Percentiles rank a stretch among this genome's conserved stretches.
phyloP scores from a whole-genome alignment of 2,329 filamentous ascomycete species.

The Elsinoe fawcettii region DNA sequence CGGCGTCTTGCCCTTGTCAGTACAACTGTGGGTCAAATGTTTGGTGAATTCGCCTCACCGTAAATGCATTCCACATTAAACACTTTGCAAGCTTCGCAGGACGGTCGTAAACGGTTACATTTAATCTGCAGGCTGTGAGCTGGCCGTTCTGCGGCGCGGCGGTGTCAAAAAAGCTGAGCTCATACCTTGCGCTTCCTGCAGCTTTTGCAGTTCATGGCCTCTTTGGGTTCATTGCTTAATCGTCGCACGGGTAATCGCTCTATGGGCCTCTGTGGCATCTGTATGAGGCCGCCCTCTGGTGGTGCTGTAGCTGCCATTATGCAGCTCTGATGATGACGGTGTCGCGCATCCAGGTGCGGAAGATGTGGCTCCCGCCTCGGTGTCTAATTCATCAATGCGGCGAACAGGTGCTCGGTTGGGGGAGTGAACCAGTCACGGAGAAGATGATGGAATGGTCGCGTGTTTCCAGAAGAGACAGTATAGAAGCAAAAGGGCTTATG shows the following conservation, averaged over 20 bases:
- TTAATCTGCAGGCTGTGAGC: constrained; percentile 60
- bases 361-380: constrained; percentile 12
- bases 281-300: constrained; percentile 20
- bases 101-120: constrained; percentile 76
- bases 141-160: constrained; percentile 15
- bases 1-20: constrained; percentile 54
- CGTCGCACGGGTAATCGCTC: constrained; percentile 67
- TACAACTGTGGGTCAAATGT: neutral
- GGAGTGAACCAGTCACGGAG: neutral
- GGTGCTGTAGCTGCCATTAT: constrained; percentile 18
- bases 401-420: neutral
- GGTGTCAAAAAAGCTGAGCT: constrained; percentile 6
- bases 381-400: constrained; percentile 8
- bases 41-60: constrained; percentile 47
- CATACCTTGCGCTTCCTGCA: constrained; percentile 83
- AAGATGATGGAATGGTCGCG: neutral
- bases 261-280: constrained; percentile 63
- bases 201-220: constrained; percentile 94
- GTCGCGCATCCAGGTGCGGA: constrained; percentile 14
- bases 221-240: constrained; percentile 66
- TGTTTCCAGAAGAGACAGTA: constrained; percentile 13
- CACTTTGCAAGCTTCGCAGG: constrained; percentile 81
- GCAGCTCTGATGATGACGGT: constrained; percentile 1
- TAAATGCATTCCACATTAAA: constrained; percentile 86
- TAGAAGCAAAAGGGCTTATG: neutral